Conservation (phyloP, 306 rosid species). For the Herpetospermum pedunculosum region DNA sequence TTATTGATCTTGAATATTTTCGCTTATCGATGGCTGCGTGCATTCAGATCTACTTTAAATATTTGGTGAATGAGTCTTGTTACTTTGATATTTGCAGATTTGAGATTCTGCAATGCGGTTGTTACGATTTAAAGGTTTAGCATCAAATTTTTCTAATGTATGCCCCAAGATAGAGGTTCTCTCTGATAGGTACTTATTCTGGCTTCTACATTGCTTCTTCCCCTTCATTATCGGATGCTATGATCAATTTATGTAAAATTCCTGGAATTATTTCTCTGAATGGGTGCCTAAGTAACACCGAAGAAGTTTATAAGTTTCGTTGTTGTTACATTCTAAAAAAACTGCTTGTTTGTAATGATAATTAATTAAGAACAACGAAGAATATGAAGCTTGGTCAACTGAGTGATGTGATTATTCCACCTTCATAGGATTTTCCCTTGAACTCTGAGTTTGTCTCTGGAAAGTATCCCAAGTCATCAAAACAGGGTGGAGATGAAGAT, state of each 20-base stretch:
- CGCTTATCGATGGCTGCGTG: not conserved
- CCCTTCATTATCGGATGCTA: too few species aligned
- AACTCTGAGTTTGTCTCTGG: conserved; percentile 38
- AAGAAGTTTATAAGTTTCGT: not conserved
- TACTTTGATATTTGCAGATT: conserved; percentile 27
- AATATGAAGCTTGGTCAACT: too few species aligned
- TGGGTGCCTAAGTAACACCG: too few species aligned
- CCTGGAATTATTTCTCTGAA: too few species aligned
- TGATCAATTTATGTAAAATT: too few species aligned
- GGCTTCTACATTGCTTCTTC: not conserved
- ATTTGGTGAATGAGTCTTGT: not conserved
- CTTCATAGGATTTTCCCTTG: conserved; percentile 55
- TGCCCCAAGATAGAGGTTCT: conserved; percentile 37
- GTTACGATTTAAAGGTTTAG: conserved; percentile 26
- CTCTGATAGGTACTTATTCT: conserved; percentile 41
- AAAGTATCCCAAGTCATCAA: conserved; percentile 65
- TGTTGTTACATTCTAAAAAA: conserved; percentile 13
- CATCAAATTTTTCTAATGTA: conserved; percentile 29
- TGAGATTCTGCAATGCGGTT: conserved; percentile 45
- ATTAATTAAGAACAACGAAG: too few species aligned
- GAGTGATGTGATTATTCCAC: conserved; percentile 71
- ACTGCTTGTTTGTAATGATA: too few species aligned
- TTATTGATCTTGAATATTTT: not conserved
- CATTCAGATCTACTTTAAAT: not conserved
- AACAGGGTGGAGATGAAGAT: conserved; percentile 82